Evolutionary conservation across 208 protist species (phyloP).

Genomic region (Leishmania martiniquensis): DNA sequence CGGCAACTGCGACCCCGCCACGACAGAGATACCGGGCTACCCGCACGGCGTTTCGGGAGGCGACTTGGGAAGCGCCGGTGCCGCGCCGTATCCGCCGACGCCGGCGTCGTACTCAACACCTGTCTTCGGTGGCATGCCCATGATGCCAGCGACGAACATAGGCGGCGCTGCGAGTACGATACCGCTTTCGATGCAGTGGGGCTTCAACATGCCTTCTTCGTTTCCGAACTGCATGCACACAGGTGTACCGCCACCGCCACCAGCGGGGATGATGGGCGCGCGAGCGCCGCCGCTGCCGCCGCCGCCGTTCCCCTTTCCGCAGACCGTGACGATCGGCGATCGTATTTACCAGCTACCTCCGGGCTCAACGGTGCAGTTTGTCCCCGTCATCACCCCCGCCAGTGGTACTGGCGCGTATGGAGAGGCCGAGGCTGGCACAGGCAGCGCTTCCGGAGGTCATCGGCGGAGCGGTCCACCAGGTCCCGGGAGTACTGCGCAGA

Average conservation of each 20-base stretch:
- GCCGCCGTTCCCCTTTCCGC: constrained; percentile 40
- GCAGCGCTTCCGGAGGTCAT: neutral
- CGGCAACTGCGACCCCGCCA: neutral
- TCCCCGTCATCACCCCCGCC: constrained; percentile 58
- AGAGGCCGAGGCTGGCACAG: constrained; percentile 5
- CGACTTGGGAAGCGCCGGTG: neutral
- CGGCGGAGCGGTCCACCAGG: neutral
- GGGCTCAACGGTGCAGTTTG: constrained; percentile 56
- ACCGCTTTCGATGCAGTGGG: constrained; percentile 23
- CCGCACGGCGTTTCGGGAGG: neutral
- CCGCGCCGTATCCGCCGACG: neutral
- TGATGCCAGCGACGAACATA: neutral
- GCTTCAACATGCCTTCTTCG: constrained; percentile 6
- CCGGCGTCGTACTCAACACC: neutral
- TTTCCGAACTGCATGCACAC: neutral
- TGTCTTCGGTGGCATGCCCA: constrained; percentile 22
- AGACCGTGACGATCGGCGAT: constrained; percentile 56
- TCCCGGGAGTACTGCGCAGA: neutral
- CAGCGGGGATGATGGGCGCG: constrained; percentile 14
- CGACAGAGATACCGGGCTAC: neutral
- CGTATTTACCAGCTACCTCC: constrained; percentile 59
- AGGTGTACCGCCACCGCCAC: constrained; percentile 17
- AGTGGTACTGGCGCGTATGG: neutral
- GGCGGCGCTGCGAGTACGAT: constrained; percentile 3
- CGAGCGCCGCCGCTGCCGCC: constrained; percentile 11